phyloP scores from a whole-genome alignment of 768 basidiomycete genomes.

The Leccinum boreale region DNA sequence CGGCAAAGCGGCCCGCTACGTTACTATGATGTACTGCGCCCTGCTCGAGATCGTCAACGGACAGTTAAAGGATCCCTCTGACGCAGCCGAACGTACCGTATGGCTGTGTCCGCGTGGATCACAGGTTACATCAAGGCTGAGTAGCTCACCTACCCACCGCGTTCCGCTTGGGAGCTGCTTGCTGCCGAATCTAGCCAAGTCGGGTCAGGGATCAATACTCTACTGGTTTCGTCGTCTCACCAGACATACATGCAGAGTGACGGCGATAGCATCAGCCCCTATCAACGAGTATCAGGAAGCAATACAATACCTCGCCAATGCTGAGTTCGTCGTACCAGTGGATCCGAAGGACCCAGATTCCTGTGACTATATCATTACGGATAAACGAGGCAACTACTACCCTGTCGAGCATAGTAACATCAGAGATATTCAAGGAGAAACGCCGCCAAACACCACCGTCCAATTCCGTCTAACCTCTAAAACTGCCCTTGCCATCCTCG shows the following conservation, averaged over 20 bases:
- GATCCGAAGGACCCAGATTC: not conserved
- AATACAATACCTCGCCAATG: not conserved
- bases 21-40: not conserved
- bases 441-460: not conserved
- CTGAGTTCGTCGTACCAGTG: not conserved
- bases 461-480: not conserved
- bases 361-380: not conserved
- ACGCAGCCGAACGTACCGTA: not conserved
- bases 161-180: not conserved
- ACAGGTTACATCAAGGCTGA: not conserved
- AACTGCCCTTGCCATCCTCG: not conserved
- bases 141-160: not conserved
- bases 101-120: not conserved
- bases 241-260: not conserved
- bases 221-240: not conserved
- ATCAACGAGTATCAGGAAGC: not conserved
- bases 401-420: not conserved
- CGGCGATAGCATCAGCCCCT: not conserved
- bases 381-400: not conserved
- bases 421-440: not conserved
- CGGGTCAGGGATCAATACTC: not conserved
- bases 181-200: not conserved
- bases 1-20: too few species aligned
- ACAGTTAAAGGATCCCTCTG: not conserved
- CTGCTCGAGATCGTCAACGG: not conserved